Conservation (phyloP, 805 yeast species). For the Cyberlindnera suaveolens region DNA sequence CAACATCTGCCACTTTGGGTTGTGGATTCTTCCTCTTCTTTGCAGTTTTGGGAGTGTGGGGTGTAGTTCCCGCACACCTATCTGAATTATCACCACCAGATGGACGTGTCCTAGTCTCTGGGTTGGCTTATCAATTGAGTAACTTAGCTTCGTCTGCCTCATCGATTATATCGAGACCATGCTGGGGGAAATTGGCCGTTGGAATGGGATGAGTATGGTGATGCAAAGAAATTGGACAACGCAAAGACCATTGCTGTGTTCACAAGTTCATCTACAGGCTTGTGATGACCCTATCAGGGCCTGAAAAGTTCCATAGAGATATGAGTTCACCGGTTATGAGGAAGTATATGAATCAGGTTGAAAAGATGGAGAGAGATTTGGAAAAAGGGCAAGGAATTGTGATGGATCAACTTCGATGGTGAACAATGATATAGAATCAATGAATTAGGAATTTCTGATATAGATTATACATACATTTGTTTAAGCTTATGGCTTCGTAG, state of each 20-base stretch:
- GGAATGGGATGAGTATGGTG: constrained; percentile 25
- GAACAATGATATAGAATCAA: too few relatives aligned
- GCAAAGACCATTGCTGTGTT: constrained; percentile 67
- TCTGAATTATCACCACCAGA: constrained; percentile 63
- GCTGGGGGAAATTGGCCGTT: constrained; percentile 56
- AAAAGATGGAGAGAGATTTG: too few relatives aligned
- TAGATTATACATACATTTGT: too few relatives aligned
- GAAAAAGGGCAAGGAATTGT: too few relatives aligned
- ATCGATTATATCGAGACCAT: constrained; percentile 62
- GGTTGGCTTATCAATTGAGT: constrained; percentile 65
- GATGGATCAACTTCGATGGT: too few relatives aligned
- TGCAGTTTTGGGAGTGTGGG: constrained; percentile 70
- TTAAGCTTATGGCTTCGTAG: not conserved
- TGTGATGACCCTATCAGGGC: constrained; percentile 46
- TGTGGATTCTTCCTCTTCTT: constrained; percentile 63
- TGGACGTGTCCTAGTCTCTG: constrained; percentile 55
- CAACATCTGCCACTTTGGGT: constrained; percentile 37
- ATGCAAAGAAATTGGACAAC: constrained; percentile 35
- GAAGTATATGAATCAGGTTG: constrained; percentile 15
- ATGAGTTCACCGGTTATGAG: constrained; percentile 27
- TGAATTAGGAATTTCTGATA: too few relatives aligned
- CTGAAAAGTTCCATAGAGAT: constrained; percentile 42
- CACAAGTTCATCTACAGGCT: constrained; percentile 55
- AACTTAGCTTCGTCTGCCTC: constrained; percentile 67
- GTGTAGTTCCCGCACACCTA: constrained; percentile 60